Base-by-base conservation (phyloP, 805 yeast species). In the Candida khao-thaluensis region DNA sequence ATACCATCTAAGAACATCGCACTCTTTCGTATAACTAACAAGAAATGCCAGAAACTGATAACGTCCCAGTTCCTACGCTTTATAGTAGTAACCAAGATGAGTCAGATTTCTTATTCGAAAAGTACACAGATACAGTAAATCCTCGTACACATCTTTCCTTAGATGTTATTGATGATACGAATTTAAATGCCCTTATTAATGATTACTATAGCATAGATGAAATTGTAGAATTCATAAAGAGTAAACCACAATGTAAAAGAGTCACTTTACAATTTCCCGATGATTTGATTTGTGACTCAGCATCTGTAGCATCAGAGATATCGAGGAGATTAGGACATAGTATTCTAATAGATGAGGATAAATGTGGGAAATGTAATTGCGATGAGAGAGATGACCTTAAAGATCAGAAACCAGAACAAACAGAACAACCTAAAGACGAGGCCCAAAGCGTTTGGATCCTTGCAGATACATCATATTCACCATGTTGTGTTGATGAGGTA, bases 401-500 rank as follows among this genome's bases (percentile, higher is more conserved):
- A 9, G 26, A 10, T 10, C 26, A 33, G n/a, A 22, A 22, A 8
- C 24, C 9, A 10, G 7, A 22, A 7, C 24, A 22, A 10, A 22
- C 24, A 10, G 10, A 10, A 22, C 7, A 22, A 8, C 9, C 7
- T 10, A 10, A 10, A 22, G 24, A 22, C 10, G 24, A 22, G 7
- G 24, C 9, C 7, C 44, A 40, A 29, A 39, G 40, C 9, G 37
- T 40, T 9, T 91, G 91, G 85, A 77, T 91, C 12, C 64, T 93
- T 25, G 99, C 98, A 0, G 99, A 93, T 55, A 91, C 99, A 0
- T 88, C 97, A 0, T 93, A 93, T 54, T 86, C 96, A 20, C 72
- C 96, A 1, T 93, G 99, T 60, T 93, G 99, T 63, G 83, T 91
- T 8, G 99, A 93, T 59, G 97, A 90, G 54, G 95, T 91, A 18